Conservation (phyloP, 768 basidiomycete genomes). For the Multifurca ochricompacta region DNA sequence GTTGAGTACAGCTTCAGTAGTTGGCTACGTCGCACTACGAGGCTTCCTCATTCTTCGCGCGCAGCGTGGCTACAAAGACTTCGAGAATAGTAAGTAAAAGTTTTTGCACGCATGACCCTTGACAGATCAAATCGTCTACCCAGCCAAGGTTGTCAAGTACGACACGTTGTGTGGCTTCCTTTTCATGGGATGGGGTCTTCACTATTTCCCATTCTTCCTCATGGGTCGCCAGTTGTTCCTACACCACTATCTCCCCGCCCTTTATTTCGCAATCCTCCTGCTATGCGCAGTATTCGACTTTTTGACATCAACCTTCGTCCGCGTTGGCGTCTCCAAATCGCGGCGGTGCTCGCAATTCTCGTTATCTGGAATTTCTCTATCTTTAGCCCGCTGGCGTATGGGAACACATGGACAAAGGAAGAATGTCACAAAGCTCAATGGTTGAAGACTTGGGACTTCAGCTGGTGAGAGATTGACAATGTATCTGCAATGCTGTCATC, state of each 20-base stretch:
- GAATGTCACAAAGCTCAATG: constrained; percentile 74
- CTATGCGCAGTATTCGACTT: constrained; percentile 77
- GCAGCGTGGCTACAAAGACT: constrained; percentile 86
- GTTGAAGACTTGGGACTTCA: constrained; percentile 95
- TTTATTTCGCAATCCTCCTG: constrained; percentile 88
- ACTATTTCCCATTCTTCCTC: constrained; percentile 96
- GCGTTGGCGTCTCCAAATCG: constrained; percentile 71
- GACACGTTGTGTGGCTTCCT: constrained; percentile 87
- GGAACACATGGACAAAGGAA: constrained; percentile 74
- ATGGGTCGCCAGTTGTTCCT: constrained; percentile 97
- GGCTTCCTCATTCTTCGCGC: constrained; percentile 79
- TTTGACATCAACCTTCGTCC: constrained; percentile 73
- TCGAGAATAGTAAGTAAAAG: constrained; percentile 71
- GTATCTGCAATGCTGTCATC: background rate
- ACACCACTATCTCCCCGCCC: constrained; percentile 95
- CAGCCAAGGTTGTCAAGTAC: constrained; percentile 88
- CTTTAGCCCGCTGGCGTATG: constrained; percentile 81
- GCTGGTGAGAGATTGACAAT: constrained; percentile 47
- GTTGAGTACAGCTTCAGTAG: constrained; percentile 64
- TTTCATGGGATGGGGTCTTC: constrained; percentile 83
- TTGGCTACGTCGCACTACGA: constrained; percentile 58
- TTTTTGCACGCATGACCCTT: background rate
- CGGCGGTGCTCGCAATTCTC: constrained; percentile 60
- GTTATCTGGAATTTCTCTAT: constrained; percentile 72
- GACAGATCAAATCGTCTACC: background rate